Conservation (phyloP, 169 alveolate genomes). For the Babesia bigemina region DNA sequence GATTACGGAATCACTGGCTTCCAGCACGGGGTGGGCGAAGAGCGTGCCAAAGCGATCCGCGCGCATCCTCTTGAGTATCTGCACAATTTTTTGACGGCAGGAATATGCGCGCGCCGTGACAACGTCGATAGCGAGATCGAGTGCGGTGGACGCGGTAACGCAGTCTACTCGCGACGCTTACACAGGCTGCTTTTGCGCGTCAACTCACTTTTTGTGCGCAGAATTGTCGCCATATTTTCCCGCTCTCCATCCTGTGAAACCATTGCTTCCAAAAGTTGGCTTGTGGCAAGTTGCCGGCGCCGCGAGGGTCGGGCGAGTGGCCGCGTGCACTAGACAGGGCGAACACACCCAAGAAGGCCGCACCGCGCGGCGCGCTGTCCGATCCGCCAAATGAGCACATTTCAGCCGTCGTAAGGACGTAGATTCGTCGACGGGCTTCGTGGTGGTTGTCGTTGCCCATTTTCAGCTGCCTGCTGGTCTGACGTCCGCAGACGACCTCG, state of each 20-base stretch:
- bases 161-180: neutral
- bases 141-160: neutral
- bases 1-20: conserved; percentile 66
- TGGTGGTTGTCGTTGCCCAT: neutral
- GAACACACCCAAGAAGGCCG: conserved; percentile 15
- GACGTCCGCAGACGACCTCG: too few relatives aligned
- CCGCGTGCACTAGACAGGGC: conserved; percentile 13
- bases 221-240: conserved; percentile 27
- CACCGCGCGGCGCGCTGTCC: neutral
- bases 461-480: too few relatives aligned
- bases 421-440: neutral
- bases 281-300: conserved; percentile 1
- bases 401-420: neutral
- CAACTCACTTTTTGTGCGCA: conserved; percentile 38
- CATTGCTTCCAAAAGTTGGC: neutral
- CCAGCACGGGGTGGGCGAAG: conserved; percentile 62
- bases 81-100: neutral
- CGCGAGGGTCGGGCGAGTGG: conserved; percentile 21
- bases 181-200: neutral
- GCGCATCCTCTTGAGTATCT: conserved; percentile 63
- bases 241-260: conserved; percentile 15
- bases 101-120: too few relatives aligned
- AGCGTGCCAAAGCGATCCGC: conserved; percentile 64
- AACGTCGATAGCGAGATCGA: neutral
- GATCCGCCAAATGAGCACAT: neutral